Conservation (phyloP, 306 rosid genomes). For the Hippophae rhamnoides region DNA sequence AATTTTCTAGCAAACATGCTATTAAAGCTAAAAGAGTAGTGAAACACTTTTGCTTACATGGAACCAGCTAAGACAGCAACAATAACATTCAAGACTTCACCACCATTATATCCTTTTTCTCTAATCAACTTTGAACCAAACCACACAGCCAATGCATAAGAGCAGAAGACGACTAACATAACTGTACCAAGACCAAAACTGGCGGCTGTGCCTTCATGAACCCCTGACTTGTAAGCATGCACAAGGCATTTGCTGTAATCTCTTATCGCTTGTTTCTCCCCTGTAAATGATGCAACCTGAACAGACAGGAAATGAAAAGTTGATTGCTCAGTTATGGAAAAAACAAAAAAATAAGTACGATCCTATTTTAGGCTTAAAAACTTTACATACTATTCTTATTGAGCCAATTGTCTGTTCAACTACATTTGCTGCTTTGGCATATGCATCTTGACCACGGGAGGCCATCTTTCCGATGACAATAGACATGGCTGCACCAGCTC, state of each 20-base stretch:
- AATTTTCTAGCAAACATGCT: neutral
- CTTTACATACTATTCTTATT: slow-evolving; percentile 22
- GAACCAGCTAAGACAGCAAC: slow-evolving; percentile 13
- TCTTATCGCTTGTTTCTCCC: slow-evolving; percentile 13
- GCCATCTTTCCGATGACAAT: slow-evolving; percentile 5
- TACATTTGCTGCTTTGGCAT: slow-evolving; percentile 18
- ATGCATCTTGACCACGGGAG: slow-evolving; percentile 14
- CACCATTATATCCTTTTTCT: slow-evolving; percentile 14
- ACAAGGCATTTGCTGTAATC: slow-evolving; percentile 6
- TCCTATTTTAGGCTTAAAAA: neutral
- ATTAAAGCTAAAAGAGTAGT: neutral
- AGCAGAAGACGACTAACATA: slow-evolving; percentile 7
- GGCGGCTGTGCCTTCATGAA: slow-evolving; percentile 1
- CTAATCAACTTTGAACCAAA: slow-evolving; percentile 16
- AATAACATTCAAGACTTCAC: slow-evolving; percentile 13
- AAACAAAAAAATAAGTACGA: neutral
- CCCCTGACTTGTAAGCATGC: slow-evolving; percentile 12
- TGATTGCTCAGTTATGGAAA: neutral
- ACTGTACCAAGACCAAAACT: slow-evolving; percentile 14
- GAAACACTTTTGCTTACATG: slow-evolving; percentile 3
- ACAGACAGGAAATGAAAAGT: neutral
- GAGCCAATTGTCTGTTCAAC: slow-evolving; percentile 28
- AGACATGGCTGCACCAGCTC: slow-evolving; percentile 1
- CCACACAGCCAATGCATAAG: slow-evolving; percentile 21
- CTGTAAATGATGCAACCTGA: slow-evolving; percentile 19